Evolutionary conservation across 257 asterid genomes (phyloP).

Genomic region (Solanum paucissectum): DNA sequence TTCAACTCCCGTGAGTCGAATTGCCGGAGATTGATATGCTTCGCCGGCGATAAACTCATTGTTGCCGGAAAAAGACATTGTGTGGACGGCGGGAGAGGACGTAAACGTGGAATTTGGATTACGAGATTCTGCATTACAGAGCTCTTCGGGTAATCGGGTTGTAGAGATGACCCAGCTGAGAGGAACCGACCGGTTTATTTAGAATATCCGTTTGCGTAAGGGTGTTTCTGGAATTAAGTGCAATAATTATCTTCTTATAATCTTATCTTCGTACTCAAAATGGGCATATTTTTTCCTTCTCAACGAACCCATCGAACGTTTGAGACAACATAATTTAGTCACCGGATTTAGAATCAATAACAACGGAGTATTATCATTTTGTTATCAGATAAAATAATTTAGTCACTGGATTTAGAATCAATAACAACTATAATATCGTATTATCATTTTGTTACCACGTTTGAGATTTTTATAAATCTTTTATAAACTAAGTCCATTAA

Average conservation of each 20-base stretch:
- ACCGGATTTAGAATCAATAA: neutral
- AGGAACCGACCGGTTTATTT: neutral
- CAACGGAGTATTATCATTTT: too few relatives aligned
- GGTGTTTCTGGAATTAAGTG: slow-evolving; percentile 12
- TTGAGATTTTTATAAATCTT: neutral
- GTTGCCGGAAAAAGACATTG: slow-evolving; percentile 11
- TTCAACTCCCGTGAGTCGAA: slow-evolving; percentile 10
- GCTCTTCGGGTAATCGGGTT: neutral
- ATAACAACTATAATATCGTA: too few relatives aligned
- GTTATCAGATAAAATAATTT: neutral
- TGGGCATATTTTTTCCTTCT: neutral
- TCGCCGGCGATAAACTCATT: slow-evolving; percentile 10
- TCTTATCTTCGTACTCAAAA: neutral
- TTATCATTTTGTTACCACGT: too few relatives aligned
- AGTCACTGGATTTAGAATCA: neutral
- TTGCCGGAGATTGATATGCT: slow-evolving; percentile 8
- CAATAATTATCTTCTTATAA: neutral
- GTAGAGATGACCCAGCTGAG: neutral
- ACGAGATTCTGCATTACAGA: slow-evolving; percentile 57
- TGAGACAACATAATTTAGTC: neutral
- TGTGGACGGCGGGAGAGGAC: slow-evolving; percentile 4
- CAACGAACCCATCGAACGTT: neutral
- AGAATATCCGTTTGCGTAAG: slow-evolving; percentile 15
- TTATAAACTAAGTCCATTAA: neutral
- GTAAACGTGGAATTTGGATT: slow-evolving; percentile 12